These are phyloP conservation scores for Lentinula sp. DNA, from an alignment of 768 basidiomycete genomes.

Conservation along the genomic window DNA sequence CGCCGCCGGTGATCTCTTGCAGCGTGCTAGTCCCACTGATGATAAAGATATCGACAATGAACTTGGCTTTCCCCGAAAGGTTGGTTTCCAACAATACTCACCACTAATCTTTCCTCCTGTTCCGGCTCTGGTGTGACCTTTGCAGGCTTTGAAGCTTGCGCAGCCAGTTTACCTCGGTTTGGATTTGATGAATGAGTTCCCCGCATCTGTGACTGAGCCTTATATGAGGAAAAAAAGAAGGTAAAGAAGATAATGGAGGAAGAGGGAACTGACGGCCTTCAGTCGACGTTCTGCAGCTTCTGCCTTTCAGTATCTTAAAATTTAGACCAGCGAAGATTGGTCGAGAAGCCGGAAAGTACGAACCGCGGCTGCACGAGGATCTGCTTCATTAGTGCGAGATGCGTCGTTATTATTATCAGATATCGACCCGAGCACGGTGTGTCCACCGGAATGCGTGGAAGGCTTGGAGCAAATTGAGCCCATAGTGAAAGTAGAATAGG, in stretches of 20 bases:
- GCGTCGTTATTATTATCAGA: slow-evolving; percentile 21
- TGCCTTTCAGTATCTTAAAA: slow-evolving; percentile 18
- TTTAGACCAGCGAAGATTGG: neutral
- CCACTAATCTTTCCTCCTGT: slow-evolving; percentile 34
- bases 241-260: slow-evolving; percentile 8
- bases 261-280: slow-evolving; percentile 40
- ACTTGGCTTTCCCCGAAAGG: neutral
- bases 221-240: slow-evolving; percentile 12
- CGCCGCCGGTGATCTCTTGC: neutral
- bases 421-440: slow-evolving; percentile 38
- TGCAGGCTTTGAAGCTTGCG: slow-evolving; percentile 29
- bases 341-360: neutral
- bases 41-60: slow-evolving; percentile 1
- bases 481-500: slow-evolving; percentile 25
- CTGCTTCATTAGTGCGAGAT: slow-evolving; percentile 21
- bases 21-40: slow-evolving; percentile 28
- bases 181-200: slow-evolving; percentile 40
- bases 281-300: slow-evolving; percentile 57
- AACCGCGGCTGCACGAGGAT: slow-evolving; percentile 46
- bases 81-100: slow-evolving; percentile 19
- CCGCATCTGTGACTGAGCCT: slow-evolving; percentile 32
- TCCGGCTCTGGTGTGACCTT: slow-evolving; percentile 26
- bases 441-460: slow-evolving; percentile 37
- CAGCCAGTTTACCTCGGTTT: slow-evolving; percentile 39
- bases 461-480: slow-evolving; percentile 55